Conservation (phyloP, 108 stramenopile genomes). For the Conticribra guillardii region DNA sequence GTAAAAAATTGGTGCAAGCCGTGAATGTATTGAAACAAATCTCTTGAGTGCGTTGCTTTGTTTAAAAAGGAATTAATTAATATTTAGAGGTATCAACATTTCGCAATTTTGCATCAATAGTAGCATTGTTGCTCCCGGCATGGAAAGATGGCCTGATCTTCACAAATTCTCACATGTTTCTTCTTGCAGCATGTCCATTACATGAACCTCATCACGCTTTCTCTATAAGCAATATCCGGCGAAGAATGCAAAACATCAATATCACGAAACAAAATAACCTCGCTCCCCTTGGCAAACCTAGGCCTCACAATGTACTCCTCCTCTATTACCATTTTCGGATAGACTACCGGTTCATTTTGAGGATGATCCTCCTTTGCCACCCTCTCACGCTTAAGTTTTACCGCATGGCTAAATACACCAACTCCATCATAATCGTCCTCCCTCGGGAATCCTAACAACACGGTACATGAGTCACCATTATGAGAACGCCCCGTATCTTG, state of each 20-base stretch:
- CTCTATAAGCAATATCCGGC: constrained; percentile 77
- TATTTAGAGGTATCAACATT: no score
- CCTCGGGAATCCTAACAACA: constrained; percentile 75
- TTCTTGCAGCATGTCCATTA: no score
- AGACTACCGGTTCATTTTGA: constrained; percentile 66
- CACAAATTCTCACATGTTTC: no score
- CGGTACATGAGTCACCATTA: constrained; percentile 54
- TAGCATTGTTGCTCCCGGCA: no score
- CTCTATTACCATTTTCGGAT: constrained; percentile 45
- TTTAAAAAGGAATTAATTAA: no score
- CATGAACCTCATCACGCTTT: constrained; percentile 86
- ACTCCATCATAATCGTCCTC: constrained; percentile 64
- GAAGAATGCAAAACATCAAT: constrained; percentile 76
- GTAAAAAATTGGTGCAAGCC: no score
- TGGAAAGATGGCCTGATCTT: no score
- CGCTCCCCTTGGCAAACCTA: constrained; percentile 53
- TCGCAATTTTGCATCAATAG: no score
- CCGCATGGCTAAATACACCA: constrained; percentile 78
- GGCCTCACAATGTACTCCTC: constrained; percentile 74
- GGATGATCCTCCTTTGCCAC: constrained; percentile 54
- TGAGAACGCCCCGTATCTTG: constrained; percentile 64
- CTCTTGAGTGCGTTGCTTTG: no score
- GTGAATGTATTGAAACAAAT: no score
- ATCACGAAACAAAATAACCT: constrained; percentile 75
- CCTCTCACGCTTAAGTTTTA: constrained; percentile 55